Conservation (phyloP, 2,329 filamentous ascomycete genomes). For the Alternaria arbusti region DNA sequence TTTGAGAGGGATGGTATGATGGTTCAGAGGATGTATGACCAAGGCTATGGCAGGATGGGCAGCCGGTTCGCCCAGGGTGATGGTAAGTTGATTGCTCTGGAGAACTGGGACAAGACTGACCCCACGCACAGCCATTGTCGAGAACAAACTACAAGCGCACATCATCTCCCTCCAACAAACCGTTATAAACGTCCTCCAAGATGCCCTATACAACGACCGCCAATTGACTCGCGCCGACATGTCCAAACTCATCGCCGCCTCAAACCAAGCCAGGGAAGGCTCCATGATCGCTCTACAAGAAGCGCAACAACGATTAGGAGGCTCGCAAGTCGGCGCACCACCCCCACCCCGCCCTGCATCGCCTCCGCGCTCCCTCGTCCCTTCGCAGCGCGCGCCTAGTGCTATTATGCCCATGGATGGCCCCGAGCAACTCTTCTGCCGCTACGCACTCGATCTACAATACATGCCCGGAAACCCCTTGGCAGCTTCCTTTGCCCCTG, state of each 20-base stretch:
- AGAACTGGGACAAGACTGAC: background rate
- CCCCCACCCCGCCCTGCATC: conserved; percentile 19
- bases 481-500: conserved; percentile 39
- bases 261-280: conserved; percentile 50
- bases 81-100: conserved; percentile 30
- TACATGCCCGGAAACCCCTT: conserved; percentile 37
- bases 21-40: conserved; percentile 47
- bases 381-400: conserved; percentile 36
- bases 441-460: conserved; percentile 46
- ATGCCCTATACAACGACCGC: conserved; percentile 51
- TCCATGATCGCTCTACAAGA: conserved; percentile 47
- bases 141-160: conserved; percentile 52
- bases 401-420: conserved; percentile 18
- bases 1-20: conserved; percentile 42
- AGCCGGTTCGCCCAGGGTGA: conserved; percentile 49
- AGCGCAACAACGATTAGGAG: conserved; percentile 43
- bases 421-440: conserved; percentile 40
- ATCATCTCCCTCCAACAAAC: conserved; percentile 53
- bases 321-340: background rate
- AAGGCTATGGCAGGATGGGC: conserved; percentile 46
- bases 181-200: conserved; percentile 53
- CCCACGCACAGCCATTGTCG: conserved; percentile 42
- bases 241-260: conserved; percentile 49
- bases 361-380: conserved; percentile 25
- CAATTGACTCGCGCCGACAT: conserved; percentile 49